Evolutionary conservation across 495 filamentous ascomycete genomes (phyloP).

Genomic region (Echria macrotheca): DNA sequence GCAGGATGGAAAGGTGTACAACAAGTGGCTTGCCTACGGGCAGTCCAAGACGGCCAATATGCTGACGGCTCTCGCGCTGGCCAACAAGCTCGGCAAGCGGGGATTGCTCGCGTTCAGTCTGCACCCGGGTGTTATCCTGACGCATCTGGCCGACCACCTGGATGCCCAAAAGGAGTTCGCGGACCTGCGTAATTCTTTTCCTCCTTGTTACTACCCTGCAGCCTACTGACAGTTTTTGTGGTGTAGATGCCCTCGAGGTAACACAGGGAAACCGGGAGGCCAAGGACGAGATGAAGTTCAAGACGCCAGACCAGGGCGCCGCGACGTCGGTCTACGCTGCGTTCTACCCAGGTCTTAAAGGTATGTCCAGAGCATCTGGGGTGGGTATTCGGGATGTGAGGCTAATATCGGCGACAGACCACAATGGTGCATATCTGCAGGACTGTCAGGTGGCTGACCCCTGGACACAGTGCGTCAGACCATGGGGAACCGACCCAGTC

Average conservation of each 20-base stretch:
- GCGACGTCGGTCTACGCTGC: constrained; percentile 50
- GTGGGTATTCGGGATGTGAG: too few species aligned
- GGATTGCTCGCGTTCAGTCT: constrained; percentile 33
- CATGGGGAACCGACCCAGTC: constrained; percentile 32
- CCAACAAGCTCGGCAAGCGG: constrained; percentile 31
- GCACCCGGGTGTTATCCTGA: constrained; percentile 41
- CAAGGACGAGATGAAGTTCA: constrained; percentile 32
- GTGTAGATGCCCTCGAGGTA: constrained; percentile 15
- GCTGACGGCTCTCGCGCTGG: constrained; percentile 41
- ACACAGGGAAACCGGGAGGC: constrained; percentile 20
- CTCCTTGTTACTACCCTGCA: not conserved
- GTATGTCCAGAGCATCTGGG: not conserved
- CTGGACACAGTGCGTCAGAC: constrained; percentile 24
- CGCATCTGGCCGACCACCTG: constrained; percentile 26
- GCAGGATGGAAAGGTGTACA: constrained; percentile 43
- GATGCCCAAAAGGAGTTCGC: constrained; percentile 22
- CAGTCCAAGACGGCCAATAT: constrained; percentile 52
- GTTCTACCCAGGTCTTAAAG: constrained; percentile 40
- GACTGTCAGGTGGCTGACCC: constrained; percentile 36
- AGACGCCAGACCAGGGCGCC: constrained; percentile 43
- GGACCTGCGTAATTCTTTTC: constrained; percentile 15
- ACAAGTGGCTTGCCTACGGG: constrained; percentile 43
- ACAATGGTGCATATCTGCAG: constrained; percentile 38
- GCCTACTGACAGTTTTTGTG: not conserved
- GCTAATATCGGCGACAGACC: too few species aligned